Evolutionary conservation across 1,284 basidiomycete species (phyloP), one percentile per base, ranked within the genome.

Genomic region (Wolfiporia cocos): DNA sequence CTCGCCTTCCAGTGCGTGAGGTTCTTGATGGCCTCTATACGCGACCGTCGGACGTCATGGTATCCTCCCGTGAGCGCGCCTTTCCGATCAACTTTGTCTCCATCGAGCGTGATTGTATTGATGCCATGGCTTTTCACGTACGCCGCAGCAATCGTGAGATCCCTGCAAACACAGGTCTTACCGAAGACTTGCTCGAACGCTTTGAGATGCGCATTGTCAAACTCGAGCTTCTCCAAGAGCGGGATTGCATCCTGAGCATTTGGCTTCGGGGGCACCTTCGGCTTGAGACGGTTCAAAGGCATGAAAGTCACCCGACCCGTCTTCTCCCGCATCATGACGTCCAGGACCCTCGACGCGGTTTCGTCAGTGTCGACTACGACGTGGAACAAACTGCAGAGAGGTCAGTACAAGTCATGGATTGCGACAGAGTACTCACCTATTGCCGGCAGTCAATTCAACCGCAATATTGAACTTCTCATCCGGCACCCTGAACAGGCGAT

Each of bases 161-260:
- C 91, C 24, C 86, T 78, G 60, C 95, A 98, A 28, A 99, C 89
- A 62, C 95, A 92, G 0, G 93, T 98, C 63, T 92, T 92, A 24
- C 93, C 93, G 55, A 99, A 99, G n/a, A 99, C 92, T 61, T 98
- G 95, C 58, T 94, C 83, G 64, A 99, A 92, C 0, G 96, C 96
- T 51, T 89, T 86, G 31, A 74, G 69, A 57, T 86, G 86, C 14
- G 63, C 63, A 2, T 69, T 69, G 50, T 94, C 85, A 57, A 84
- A 99, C 2, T 73, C 71, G 43, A 99, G 76, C 62, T 94, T 94
- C 48, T 84, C 77, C 39, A 93, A 70, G 46, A 94, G 77, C 0
- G 93, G 91, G 33, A 97, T 81, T 0, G 92, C 92, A 52, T 99
- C 95, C 43, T 84, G 78, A 3, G 84, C 85, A 49, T 87, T 83